Evolutionary conservation across 495 filamentous ascomycete genomes (phyloP), one percentile per base, ranked within the genome.

Genomic region (Aspergillus carlsbadensis): DNA sequence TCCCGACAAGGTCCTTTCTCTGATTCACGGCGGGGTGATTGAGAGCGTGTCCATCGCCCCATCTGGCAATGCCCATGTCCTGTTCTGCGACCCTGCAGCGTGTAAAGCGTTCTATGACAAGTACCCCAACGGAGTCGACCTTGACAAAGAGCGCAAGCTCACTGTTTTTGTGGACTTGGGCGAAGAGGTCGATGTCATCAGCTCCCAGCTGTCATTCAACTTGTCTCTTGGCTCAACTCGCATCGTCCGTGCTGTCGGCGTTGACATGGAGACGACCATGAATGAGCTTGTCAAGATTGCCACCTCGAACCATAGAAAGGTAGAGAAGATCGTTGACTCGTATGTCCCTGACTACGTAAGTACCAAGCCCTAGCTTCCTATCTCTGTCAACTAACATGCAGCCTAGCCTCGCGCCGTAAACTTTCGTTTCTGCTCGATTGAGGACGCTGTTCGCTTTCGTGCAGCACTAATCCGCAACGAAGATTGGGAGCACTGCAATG

Each of bases 11-110:
- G 56, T 80, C 26, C 59, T 78, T 6, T 68, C 70, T 2, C 59
- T 81, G 5, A 62, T 81, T 5, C 71, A 74, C 43, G 78, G 77
- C 6, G 79, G 78, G 14, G 34, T 62, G 11, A 48, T 83, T 17
- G 79, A 81, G 43, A 69, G 67, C 42, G 44, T 59, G 26, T 43
- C 33, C 14, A 24, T 66, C 3, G 55, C 57, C 44, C 44, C 58
- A 4, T 24, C 57, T 6, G 63, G 60, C 8, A 62, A 46, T 20
- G 72, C 73, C 14, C 56, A 67, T 14, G 56, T 81, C 14, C 63
- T 68, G 34, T 83, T 82, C 65, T 66, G 74, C 41, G 65, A 74
- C 7, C 48, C 63, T 7, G 68, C 63, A 17, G 72, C 70, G 6
- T 75, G 68, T 53, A 51, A 66, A 41, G 69, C 68, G 2, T 79